Base-by-base conservation (phyloP, 495 filamentous ascomycete species). In the Podospora pseudoanserina region DNA sequence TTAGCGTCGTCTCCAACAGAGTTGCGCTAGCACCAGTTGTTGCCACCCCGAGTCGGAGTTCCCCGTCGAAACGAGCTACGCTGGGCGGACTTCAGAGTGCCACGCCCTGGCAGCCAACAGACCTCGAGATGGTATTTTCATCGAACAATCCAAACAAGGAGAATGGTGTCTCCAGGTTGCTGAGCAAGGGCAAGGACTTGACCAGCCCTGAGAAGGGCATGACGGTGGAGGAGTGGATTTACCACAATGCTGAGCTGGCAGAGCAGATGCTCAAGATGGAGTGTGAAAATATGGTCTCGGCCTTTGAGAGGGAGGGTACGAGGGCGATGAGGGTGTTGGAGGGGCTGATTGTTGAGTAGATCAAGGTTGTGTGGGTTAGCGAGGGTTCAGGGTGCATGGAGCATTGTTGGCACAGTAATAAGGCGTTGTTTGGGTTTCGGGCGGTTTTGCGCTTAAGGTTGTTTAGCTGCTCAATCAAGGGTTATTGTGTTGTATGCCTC, bases 211-310 rank as follows among this genome's bases (percentile, higher is more conserved):
- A 97, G 81, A 92, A 90, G 82, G 86, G 85, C 54, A 94, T 99
- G 92, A 92, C 88, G 0, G 92, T 98, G 2, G 91, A 96, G 76
- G 89, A 97, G 78, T 99, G 95, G 95, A 89, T 99, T 58, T 80
- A 84, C 64, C 87, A 86, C 80, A 94, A 93, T 74, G 94, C 94
- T 4, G 85, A 85, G 71, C 81, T 87, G 69, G 92, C 89, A 1
- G 93, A 97, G 79, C 87, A 90, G 74, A 88, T 86, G 73, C 76
- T 98, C 65, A 90, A 88, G 71, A 75, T 79, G 39, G 91, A 94
- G 76, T 97, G 92, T 75, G 94, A 98, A 80, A 77, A 86, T 53
- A 82, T 96, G 72, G 90, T 98, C 27, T 81, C 83, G 34, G 79
- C 85, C 23, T 97, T 97, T 79, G 94, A 97, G 79, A 86, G 78